phyloP scores from a whole-genome alignment of 75 land plant genomes.

The Selaginella moellendorffii region DNA sequence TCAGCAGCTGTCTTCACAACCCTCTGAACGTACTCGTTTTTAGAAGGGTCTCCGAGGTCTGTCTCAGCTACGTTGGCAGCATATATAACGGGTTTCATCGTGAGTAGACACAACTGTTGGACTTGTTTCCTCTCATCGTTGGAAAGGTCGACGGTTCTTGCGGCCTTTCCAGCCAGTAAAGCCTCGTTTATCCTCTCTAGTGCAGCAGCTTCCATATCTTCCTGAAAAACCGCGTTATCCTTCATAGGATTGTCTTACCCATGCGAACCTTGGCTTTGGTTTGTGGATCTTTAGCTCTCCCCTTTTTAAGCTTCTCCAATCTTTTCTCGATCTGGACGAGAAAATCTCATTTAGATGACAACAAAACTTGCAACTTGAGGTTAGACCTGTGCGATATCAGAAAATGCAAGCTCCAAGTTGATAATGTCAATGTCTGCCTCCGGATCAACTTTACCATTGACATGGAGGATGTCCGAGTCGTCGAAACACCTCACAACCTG shows the following conservation, averaged over 20 bases:
- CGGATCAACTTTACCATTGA: conserved; percentile 93
- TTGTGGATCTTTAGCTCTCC: conserved; percentile 75
- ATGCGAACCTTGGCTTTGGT: conserved; percentile 92
- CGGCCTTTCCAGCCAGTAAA: conserved; percentile 80
- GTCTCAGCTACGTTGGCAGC: conserved; percentile 97
- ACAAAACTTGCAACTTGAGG: not conserved
- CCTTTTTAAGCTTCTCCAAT: conserved; percentile 78
- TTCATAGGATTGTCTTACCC: too few relatives aligned
- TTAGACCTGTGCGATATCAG: conserved; percentile 87
- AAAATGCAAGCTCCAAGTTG: conserved; percentile 82
- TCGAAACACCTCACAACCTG: conserved; percentile 99
- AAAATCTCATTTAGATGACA: not conserved
- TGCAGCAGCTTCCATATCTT: conserved; percentile 66
- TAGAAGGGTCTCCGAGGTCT: conserved; percentile 63
- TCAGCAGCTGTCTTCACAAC: conserved; percentile 51
- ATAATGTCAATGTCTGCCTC: conserved; percentile 91
- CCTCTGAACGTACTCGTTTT: conserved; percentile 61
- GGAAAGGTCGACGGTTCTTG: conserved; percentile 60
- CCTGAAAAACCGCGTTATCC: too few relatives aligned
- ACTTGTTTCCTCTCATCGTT: conserved; percentile 71
- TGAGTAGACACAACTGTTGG: conserved; percentile 82
- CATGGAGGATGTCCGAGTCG: conserved; percentile 90
- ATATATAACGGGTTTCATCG: conserved; percentile 95
- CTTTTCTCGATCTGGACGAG: conserved; percentile 87
- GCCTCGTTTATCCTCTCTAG: conserved; percentile 61